Evolutionary conservation across 495 filamentous ascomycete genomes (phyloP), one percentile per base, ranked within the genome.

Genomic region (Penicillium bialowiezense): DNA sequence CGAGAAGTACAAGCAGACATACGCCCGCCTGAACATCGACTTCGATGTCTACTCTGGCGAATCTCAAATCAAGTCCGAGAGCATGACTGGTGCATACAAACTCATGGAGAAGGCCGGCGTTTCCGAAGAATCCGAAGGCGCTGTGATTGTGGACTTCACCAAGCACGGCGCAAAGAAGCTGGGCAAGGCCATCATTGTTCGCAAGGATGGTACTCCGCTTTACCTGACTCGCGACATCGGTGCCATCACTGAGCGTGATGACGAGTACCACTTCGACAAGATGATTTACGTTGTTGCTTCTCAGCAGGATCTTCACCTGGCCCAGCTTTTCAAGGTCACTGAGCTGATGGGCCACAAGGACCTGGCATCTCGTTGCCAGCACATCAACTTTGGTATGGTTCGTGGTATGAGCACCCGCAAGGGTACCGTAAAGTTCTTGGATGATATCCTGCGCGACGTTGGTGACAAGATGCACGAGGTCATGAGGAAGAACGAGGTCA

Each of bases 31-130:
- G 15, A 97, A 96, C 70, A 97, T 98, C 62, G 77, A 83, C 48
- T 98, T 91, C 58, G 91, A 97, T 63, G 85, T 90, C 44, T 98
- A 98, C 74, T 88, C 86, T 28, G 92, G 92, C 28, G 93, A 98
- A 70, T 92, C 88, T n/a, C 89, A 95, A 62, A 87, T 98, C 42
- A 80, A 82, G 47, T 80, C 86, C 54, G 88, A 89, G 61, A 83
- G 82, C 52, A 96, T 98, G 89, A 71, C 72, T 44, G 75, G 81
- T 13, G 86, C 82, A 23, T 71, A 72, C 45, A 60, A 76, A 44
- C 65, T 73, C 19, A 82, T 97, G 79, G 75, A 81, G 61, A 81
- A 88, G 45, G 82, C 80, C 54, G 81, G 82, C 10, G 79, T 96
- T 23, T 84, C 85, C 0, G 84, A 91, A 65, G 81, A 88, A 59